Evolutionary conservation across 2,329 filamentous ascomycete species (phyloP).

Genomic region (Eurotiales sp.): DNA sequence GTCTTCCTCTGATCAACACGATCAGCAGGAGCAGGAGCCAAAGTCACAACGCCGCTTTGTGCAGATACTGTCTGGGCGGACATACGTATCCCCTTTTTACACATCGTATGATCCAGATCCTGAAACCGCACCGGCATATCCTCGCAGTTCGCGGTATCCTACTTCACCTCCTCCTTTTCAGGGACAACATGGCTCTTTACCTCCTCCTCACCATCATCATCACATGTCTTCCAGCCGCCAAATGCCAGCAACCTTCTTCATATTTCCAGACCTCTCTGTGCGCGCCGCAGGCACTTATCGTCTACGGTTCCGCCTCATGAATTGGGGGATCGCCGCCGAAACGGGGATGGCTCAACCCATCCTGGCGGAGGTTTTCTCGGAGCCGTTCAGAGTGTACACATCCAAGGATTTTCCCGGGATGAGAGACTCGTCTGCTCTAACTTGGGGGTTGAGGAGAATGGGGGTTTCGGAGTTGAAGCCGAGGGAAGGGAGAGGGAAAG

Average conservation of each 20-base stretch:
- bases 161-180: neutral
- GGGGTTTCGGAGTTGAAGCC: slow-evolving; percentile 41
- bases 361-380: slow-evolving; percentile 37
- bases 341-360: slow-evolving; percentile 35
- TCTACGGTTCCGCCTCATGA: slow-evolving; percentile 45
- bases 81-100: slow-evolving; percentile 41
- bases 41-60: slow-evolving; percentile 17
- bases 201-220: neutral
- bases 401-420: slow-evolving; percentile 45
- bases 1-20: neutral
- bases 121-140: slow-evolving; percentile 37
- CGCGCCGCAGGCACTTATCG: slow-evolving; percentile 44
- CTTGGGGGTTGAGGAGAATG: slow-evolving; percentile 37
- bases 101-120: slow-evolving; percentile 43
- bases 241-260: slow-evolving; percentile 42
- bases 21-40: neutral
- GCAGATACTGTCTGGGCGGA: slow-evolving; percentile 35
- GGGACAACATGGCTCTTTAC: neutral
- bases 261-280: slow-evolving; percentile 47
- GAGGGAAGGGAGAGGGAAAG: slow-evolving; percentile 33
- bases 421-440: slow-evolving; percentile 37
- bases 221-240: slow-evolving; percentile 10
- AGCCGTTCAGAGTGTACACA: slow-evolving; percentile 40
- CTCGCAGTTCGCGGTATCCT: slow-evolving; percentile 20
- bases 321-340: slow-evolving; percentile 33